Evolutionary conservation across 169 alveolate species (phyloP), one percentile per base, ranked within the genome.

Genomic region (Cryptosporidium sp.): DNA sequence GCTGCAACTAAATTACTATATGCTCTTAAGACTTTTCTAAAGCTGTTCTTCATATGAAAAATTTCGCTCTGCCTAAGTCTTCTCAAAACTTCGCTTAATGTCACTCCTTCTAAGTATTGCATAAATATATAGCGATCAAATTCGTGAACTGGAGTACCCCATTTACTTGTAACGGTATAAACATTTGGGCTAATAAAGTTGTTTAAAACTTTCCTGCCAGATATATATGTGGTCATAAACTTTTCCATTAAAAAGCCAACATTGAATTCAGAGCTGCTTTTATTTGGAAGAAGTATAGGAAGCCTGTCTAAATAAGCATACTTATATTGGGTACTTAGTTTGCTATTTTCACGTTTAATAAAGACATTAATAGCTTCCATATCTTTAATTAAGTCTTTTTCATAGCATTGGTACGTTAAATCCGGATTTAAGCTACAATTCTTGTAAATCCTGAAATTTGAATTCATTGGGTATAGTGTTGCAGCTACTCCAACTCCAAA

Each of bases 401-500:
- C 89, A 29, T 21, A 80, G 35, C 89, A 80, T 5, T 80, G 55
- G 39, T 41, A 62, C 8, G 73, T 37, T 45, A 80, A 39, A 48
- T 80, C 75, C 2, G 89, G 68, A 14, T 41, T 67, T 45, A 80
- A 39, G 14, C 35, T 59, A 39, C 89, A 80, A 48, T 65, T 65
- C 74, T 65, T 80, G 33, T 80, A 80, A 7, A 65, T 62, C 18
- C 62, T 35, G 29, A 80, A 62, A 43, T 37, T 43, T n/a, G 89
- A 31, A 65, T 80, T 59, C 59, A 39, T 21, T 10, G 75, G 65
- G 26, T 41, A 43, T 23, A 80, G 4, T 5, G 55, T 65, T 29
- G 89, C 89, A 23, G 65, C 39, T 7, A 80, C 65, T 14, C 89
- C 89, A 41, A 80, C 89, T 23, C 89, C 89, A 35, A 80, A 80